These are phyloP conservation scores for Microascus cirrosus DNA, from an alignment of 2,329 filamentous ascomycete genomes.

Conservation along the genomic window DNA sequence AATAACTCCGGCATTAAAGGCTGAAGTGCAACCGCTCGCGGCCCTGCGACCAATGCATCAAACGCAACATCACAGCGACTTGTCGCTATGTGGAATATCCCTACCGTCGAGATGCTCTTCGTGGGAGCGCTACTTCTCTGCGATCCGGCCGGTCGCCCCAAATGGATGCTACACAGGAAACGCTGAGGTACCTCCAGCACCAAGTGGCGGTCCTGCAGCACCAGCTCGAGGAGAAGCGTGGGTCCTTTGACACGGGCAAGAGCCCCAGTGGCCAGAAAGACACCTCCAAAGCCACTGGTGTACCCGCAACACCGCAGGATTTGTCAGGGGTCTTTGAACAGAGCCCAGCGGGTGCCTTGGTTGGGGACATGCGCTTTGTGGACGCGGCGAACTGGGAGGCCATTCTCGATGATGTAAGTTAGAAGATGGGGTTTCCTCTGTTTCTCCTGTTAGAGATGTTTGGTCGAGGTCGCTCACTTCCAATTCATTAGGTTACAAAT, in stretches of 20 bases:
- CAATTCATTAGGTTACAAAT: slow-evolving; percentile 8
- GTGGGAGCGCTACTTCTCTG: slow-evolving; percentile 10
- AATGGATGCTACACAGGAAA: slow-evolving; percentile 3
- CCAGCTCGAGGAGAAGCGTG: slow-evolving; percentile 2
- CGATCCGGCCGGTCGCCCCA: slow-evolving; percentile 2
- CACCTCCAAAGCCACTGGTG: background rate
- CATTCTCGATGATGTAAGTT: slow-evolving; percentile 17
- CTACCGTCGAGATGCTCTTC: slow-evolving; percentile 7
- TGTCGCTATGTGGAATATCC: slow-evolving; percentile 16
- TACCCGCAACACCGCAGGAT: slow-evolving; percentile 7
- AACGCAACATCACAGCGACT: slow-evolving; percentile 14
- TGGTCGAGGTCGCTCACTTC: background rate
- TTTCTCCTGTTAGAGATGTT: background rate
- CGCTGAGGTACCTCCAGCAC: slow-evolving; percentile 2
- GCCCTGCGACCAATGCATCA: slow-evolving; percentile 19
- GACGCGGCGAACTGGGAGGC: slow-evolving; percentile 18
- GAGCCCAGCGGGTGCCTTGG: slow-evolving; percentile 10
- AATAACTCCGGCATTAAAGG: slow-evolving; percentile 8
- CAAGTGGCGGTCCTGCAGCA: slow-evolving; percentile 4
- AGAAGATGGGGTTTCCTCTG: background rate
- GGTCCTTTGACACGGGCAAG: background rate
- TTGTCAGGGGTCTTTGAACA: slow-evolving; percentile 5
- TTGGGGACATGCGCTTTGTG: slow-evolving; percentile 15
- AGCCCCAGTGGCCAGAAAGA: background rate
- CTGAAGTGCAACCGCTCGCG: slow-evolving; percentile 19